Evolutionary conservation across 768 basidiomycete genomes (phyloP).

Genomic region (Russula abietina): DNA sequence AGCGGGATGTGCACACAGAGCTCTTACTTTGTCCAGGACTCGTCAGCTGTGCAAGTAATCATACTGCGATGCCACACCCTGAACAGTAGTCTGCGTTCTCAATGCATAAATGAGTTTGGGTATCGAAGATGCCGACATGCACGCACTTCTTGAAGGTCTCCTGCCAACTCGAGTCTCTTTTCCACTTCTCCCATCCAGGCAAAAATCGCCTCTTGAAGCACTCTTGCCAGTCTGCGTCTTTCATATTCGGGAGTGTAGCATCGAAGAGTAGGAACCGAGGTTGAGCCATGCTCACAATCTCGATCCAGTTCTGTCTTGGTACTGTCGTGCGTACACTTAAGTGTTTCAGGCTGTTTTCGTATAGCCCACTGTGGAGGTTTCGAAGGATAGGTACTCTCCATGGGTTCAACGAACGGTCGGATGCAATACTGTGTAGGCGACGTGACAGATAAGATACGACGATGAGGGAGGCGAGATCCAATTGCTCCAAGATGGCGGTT

Average conservation of each 20-base stretch:
- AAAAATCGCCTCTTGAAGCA: slow-evolving; percentile 65
- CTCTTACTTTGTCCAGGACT: slow-evolving; percentile 73
- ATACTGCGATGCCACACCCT: slow-evolving; percentile 64
- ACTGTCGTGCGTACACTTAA: slow-evolving; percentile 59
- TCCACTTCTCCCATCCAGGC: slow-evolving; percentile 71
- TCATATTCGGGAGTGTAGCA: slow-evolving; percentile 62
- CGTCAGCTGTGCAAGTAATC: slow-evolving; percentile 68
- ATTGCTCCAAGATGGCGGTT: slow-evolving; percentile 61
- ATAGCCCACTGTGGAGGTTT: slow-evolving; percentile 42
- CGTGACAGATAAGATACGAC: slow-evolving; percentile 55
- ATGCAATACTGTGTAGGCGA: slow-evolving; percentile 49
- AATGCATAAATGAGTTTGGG: slow-evolving; percentile 16
- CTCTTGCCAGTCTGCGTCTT: slow-evolving; percentile 65
- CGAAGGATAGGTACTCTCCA: slow-evolving; percentile 69
- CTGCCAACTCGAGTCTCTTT: slow-evolving; percentile 57
- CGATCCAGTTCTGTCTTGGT: slow-evolving; percentile 75
- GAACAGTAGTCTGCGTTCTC: slow-evolving; percentile 45
- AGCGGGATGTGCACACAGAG: slow-evolving; percentile 22
- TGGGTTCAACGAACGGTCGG: slow-evolving; percentile 63
- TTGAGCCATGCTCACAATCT: slow-evolving; percentile 58
- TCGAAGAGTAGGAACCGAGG: slow-evolving; percentile 62
- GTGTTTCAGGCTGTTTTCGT: slow-evolving; percentile 48
- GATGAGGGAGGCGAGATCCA: slow-evolving; percentile 58
- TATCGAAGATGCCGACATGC: slow-evolving; percentile 12
- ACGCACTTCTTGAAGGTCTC: slow-evolving; percentile 60